Percentiles rank a stretch among this genome's conserved stretches.
These are phyloP conservation scores for Tolypocladium tropicale DNA, from an alignment of 2,329 filamentous ascomycete genomes.

Conservation along the genomic window DNA sequence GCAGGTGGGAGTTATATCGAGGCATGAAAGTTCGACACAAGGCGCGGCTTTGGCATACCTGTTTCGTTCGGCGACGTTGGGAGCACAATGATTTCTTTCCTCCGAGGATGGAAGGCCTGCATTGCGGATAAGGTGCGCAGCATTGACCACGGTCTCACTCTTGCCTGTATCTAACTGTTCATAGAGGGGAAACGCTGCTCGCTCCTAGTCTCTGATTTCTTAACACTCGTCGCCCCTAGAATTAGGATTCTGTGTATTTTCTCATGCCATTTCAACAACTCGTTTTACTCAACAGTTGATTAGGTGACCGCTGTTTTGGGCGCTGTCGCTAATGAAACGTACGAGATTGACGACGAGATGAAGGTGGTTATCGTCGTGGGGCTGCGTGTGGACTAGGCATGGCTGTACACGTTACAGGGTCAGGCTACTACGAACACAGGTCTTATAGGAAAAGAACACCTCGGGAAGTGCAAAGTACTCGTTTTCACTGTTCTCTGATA, in stretches of 20 bases:
- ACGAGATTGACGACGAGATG: not conserved
- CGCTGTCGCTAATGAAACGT: not conserved
- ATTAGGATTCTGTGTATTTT: not conserved
- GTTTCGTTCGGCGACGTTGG: not conserved
- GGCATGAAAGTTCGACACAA: not conserved
- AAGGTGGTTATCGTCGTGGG: not conserved
- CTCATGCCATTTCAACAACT: no score
- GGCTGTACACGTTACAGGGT: not conserved
- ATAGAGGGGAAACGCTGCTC: not conserved
- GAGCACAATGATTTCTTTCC: not conserved
- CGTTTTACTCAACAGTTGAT: no score
- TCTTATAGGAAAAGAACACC: not conserved
- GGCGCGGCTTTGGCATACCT: not conserved
- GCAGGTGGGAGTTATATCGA: no score
- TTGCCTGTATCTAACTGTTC: not conserved
- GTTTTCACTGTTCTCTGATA: no score
- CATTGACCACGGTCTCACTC: not conserved
- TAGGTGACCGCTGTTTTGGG: no score
- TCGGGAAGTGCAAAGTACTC: not conserved
- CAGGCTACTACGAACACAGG: not conserved
- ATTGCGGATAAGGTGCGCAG: not conserved
- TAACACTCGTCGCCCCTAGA: not conserved
- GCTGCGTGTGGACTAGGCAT: not conserved
- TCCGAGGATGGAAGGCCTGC: not conserved
- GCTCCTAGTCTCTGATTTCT: not conserved